Evolutionary conservation across 306 rosid genomes (phyloP), one percentile per base, ranked within the genome.

Genomic region (Bauhinia variegata): DNA sequence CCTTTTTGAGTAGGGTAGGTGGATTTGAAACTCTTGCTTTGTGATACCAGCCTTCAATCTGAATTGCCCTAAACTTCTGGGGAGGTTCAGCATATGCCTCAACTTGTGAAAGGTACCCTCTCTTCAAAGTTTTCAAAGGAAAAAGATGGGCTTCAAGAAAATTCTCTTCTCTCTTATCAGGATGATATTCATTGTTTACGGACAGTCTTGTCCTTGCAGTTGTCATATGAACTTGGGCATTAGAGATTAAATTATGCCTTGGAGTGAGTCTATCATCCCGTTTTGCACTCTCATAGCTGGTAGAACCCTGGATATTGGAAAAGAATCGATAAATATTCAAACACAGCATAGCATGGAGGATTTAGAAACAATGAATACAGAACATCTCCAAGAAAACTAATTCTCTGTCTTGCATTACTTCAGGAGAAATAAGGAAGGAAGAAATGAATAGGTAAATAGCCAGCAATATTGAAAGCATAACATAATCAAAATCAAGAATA

Each of bases 61-160:
- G 86, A 59, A 75, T 70, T 58, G 77, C 82, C 72, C 85, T 78
- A 72, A 82, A 71, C 81, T 90, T 90, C 57, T 68, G 78, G 46
- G 83, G 71, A 65, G 79, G 79, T 70, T 85, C 81, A 73, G 70
- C 86, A 76, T 72, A 70, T 52, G 76, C 78, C 74, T 79, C 88
- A 60, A 75, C 72, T 75, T 74, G 89, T 57, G 88, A 80, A 68
- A 67, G 37, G 18, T 63, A 78, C 47, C 88, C 74, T 77, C 90
- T 80, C 81, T 88, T 93, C 75, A 79, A 70, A 68, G 82, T 75
- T 72, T 55, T 77, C 44, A 81, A 83, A 58, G 75, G 78, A 56
- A 79, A 76, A 60, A 67, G 41, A 18, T 57, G 73, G 47, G 81
- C 66, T 43, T 78, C 83, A 63, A 23, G 76, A 43, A 72, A 60